These are phyloP conservation scores for Hordeum vulgare DNA, from an alignment of 176 grass and related monocot genomes.

Conservation along the genomic window MorexV3_pseudomolecules_assembly NC_058518.1:472878277-472878776, in stretches of 20 bases:
- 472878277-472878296: neutral
- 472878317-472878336: constrained; percentile 91
- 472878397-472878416: neutral
- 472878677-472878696: neutral
- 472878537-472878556: neutral
- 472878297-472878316: constrained; percentile 10
- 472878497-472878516: neutral
- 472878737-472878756: neutral
- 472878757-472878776: neutral
- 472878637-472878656: neutral
- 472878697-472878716: neutral
- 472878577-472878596: neutral
- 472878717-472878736: neutral
- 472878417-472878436: neutral
- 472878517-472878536: neutral
- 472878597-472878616: neutral
- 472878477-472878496: neutral
- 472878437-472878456: neutral
- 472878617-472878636: neutral
- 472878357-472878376: constrained; percentile 69
- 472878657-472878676: neutral
- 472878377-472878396: neutral
- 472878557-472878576: neutral
- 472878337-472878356: constrained; percentile 81
- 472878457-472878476: neutral